phyloP scores from a whole-genome alignment of 805 yeast genomes.

The Yamadazyma scolyti region DNA sequence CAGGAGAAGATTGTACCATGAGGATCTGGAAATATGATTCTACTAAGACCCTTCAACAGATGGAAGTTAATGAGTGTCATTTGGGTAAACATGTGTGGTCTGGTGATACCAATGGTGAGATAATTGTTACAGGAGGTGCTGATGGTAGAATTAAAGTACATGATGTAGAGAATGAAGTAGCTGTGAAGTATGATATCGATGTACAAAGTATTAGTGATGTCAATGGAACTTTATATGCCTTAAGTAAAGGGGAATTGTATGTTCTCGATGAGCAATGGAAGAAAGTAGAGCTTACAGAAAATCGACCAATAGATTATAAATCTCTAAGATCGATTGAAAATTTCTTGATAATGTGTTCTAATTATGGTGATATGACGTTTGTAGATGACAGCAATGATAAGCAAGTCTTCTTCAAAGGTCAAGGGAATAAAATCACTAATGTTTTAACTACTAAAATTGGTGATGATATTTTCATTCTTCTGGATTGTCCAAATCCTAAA shows the following conservation, averaged over 20 bases:
- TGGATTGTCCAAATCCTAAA: slow-evolving; percentile 67
- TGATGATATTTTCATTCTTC: slow-evolving; percentile 24
- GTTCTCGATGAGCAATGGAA: slow-evolving; percentile 26
- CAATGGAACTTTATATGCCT: slow-evolving; percentile 22
- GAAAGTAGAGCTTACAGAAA: slow-evolving; percentile 8
- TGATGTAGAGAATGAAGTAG: slow-evolving; percentile 31
- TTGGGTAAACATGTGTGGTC: slow-evolving; percentile 89
- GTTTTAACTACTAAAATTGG: slow-evolving; percentile 39
- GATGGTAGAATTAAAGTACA: slow-evolving; percentile 78
- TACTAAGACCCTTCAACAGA: slow-evolving; percentile 33
- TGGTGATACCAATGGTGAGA: slow-evolving; percentile 31
- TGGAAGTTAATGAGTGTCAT: slow-evolving; percentile 59
- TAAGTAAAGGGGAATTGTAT: slow-evolving; percentile 59
- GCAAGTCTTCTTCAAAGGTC: too few species aligned
- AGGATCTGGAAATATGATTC: slow-evolving; percentile 63
- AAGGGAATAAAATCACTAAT: slow-evolving; percentile 47
- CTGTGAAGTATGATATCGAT: slow-evolving; percentile 21
- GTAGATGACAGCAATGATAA: too few species aligned
- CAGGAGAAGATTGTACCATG: slow-evolving; percentile 82
- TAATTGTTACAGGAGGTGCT: slow-evolving; percentile 87
- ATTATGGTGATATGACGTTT: slow-evolving; percentile 1
- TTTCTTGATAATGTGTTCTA: slow-evolving; percentile 26
- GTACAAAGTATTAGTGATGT: slow-evolving; percentile 30
- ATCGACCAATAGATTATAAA: too few species aligned
- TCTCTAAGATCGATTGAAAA: slow-evolving; percentile 16